These are phyloP conservation scores for Barnettozyma populi DNA, from an alignment of 805 yeast species.

Conservation along the genomic window DNA sequence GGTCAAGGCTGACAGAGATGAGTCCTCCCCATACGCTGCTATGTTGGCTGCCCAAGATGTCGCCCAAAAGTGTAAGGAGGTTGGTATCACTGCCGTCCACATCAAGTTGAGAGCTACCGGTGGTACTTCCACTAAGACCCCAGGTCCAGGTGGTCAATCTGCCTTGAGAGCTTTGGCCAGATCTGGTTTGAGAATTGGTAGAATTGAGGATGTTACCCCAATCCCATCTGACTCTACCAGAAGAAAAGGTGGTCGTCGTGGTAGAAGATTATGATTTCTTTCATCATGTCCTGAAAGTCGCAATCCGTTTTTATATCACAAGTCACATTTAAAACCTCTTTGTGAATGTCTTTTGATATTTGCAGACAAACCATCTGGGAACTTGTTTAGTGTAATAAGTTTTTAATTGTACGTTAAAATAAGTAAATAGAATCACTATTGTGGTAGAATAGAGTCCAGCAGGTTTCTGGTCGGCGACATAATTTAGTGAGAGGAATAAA, in stretches of 20 bases:
- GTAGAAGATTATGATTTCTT: slow-evolving; percentile 87
- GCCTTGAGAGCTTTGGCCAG: slow-evolving; percentile 99
- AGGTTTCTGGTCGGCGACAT: no score
- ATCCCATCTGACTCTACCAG: slow-evolving; percentile 99
- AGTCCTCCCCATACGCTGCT: slow-evolving; percentile 99
- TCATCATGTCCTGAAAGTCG: slow-evolving; percentile 6
- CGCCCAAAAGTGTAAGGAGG: slow-evolving; percentile 98
- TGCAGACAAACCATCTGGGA: slow-evolving; percentile 11
- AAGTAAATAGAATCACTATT: background rate
- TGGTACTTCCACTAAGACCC: slow-evolving; percentile 99
- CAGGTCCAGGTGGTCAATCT: slow-evolving; percentile 99
- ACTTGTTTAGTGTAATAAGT: slow-evolving; percentile 24
- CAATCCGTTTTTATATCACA: slow-evolving; percentile 5
- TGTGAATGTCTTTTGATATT: slow-evolving; percentile 2
- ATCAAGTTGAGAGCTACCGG: slow-evolving; percentile 99
- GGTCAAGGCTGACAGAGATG: slow-evolving; percentile 99
- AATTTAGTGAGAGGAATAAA: no score
- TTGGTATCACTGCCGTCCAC: slow-evolving; percentile 99
- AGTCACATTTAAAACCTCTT: slow-evolving; percentile 4
- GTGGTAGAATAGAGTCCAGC: no score
- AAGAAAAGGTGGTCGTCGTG: slow-evolving; percentile 99
- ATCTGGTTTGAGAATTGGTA: slow-evolving; percentile 99
- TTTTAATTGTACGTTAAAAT: slow-evolving; percentile 28
- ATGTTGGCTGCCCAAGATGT: slow-evolving; percentile 99
- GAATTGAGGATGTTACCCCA: slow-evolving; percentile 99